Evolutionary conservation across 176 grass and related monocot genomes (phyloP).

Genomic region (Eleusine indica): DNA sequence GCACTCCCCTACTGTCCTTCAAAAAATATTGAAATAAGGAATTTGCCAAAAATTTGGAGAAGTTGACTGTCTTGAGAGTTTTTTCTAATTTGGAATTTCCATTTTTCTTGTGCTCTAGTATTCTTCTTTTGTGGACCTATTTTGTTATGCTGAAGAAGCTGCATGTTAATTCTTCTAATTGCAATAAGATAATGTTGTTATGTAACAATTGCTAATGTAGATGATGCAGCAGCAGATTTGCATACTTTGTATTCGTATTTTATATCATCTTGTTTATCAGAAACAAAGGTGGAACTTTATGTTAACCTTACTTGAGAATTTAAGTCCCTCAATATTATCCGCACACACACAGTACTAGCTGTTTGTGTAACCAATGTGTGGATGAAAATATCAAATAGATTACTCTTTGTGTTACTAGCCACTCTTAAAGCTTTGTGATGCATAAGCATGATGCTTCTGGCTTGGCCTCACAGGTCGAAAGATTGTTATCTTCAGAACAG

Average conservation of each 20-base stretch:
- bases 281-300: not conserved
- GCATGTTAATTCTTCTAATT: not conserved
- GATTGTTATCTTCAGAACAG: constrained; percentile 93
- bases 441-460: constrained; percentile 27
- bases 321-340: not conserved
- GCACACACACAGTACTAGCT: not conserved
- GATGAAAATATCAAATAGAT: not conserved
- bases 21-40: not conserved
- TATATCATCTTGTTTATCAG: not conserved
- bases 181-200: not conserved
- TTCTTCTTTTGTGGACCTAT: not conserved
- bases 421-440: constrained; percentile 17
- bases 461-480: constrained; percentile 71
- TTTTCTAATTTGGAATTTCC: not conserved
- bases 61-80: not conserved
- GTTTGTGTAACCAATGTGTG: constrained; percentile 2
- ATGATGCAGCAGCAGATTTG: not conserved
- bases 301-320: not conserved
- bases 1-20: too few species aligned
- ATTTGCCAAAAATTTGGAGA: not conserved
- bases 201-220: not conserved
- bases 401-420: not conserved
- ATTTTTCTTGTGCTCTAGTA: not conserved
- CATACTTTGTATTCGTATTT: not conserved
- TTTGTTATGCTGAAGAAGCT: not conserved